Evolutionary conservation across 1,284 basidiomycete genomes (phyloP).

Genomic region (Ustilago shanxiensis): DNA sequence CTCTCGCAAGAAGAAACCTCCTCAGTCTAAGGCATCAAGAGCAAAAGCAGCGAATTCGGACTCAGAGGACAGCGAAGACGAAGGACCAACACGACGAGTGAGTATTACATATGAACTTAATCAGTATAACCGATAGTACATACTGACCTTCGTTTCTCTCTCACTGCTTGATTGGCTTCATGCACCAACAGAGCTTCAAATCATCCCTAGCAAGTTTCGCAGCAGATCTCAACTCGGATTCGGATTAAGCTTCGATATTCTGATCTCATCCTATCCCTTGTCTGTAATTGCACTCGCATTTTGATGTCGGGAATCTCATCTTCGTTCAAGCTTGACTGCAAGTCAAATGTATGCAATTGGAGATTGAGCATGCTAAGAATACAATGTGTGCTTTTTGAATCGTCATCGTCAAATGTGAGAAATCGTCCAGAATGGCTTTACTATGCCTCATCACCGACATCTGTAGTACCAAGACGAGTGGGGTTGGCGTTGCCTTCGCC

Average conservation of each 20-base stretch:
- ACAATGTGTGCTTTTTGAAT: constrained; percentile 10
- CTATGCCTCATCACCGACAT: constrained; percentile 23
- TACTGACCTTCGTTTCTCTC: background rate
- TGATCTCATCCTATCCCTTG: background rate
- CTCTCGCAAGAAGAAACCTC: background rate
- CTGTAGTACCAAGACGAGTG: constrained; percentile 33
- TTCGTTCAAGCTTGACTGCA: background rate
- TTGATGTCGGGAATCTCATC: background rate
- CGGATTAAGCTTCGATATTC: constrained; percentile 19
- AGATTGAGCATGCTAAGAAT: constrained; percentile 22
- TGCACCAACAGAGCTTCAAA: constrained; percentile 38
- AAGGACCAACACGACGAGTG: constrained; percentile 31
- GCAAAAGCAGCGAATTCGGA: background rate
- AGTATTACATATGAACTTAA: background rate
- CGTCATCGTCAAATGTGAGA: background rate
- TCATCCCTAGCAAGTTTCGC: constrained; percentile 50
- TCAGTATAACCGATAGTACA: background rate
- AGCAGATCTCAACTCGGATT: constrained; percentile 50
- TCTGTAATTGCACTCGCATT: background rate
- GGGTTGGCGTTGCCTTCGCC: constrained; percentile 23
- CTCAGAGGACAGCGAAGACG: constrained; percentile 34
- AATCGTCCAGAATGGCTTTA: background rate
- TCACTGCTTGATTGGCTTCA: background rate
- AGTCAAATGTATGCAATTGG: background rate
- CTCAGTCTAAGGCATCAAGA: background rate